Base-by-base conservation (phyloP, 768 basidiomycete genomes). In the Pleurotus pulmonarius region DNA sequence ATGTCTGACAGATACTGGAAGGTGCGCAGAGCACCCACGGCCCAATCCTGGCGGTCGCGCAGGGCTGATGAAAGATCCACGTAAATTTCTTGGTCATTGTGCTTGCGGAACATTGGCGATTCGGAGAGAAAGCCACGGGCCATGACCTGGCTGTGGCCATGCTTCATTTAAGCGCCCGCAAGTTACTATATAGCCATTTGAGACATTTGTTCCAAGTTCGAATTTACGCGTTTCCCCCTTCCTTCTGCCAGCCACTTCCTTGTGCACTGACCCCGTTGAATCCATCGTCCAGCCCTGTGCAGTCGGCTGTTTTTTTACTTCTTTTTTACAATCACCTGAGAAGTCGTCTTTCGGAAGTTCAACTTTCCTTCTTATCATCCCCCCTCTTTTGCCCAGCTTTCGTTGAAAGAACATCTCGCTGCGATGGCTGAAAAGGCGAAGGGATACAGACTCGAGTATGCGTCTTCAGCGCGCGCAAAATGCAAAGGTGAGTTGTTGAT, bases 391-490 rank as follows among this genome's bases (percentile, higher is more conserved):
- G 11, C 24, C 39, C 41, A 20, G 20, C 25, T 53, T 25, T 18
- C 51, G 26, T 29, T 41, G 18, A 39, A n/a, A 18, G n/a, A 22
- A 22, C 37, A 20, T 20, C 41, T 22, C 16, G n/a, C 34, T 7
- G 41, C 22, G 8, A 80, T 78, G 75, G 63, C 78, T 51, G 75
- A 77, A 55, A 85, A 79, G 70, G 78, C 81, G 56, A 70, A 76
- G 45, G 86, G 86, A 59, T 92, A 92, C 73, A 84, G 90, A 62
- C 74, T 92, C 41, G 90, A 92, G 70, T 91, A 91, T 70, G 84
- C 90, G 51, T 58, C 71, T 45, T 85, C 83, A 56, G 77, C 72
- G 58, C 79, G 90, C 57, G 76, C 89, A 37, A 88, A 88, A 73
- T 92, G 90, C 74, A 91, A 89, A 77, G 90, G 90, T 87, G 58